These are phyloP conservation scores for Phytophthora litchii DNA, from an alignment of 352 stramenopile species.

Conservation along the genomic window DNA sequence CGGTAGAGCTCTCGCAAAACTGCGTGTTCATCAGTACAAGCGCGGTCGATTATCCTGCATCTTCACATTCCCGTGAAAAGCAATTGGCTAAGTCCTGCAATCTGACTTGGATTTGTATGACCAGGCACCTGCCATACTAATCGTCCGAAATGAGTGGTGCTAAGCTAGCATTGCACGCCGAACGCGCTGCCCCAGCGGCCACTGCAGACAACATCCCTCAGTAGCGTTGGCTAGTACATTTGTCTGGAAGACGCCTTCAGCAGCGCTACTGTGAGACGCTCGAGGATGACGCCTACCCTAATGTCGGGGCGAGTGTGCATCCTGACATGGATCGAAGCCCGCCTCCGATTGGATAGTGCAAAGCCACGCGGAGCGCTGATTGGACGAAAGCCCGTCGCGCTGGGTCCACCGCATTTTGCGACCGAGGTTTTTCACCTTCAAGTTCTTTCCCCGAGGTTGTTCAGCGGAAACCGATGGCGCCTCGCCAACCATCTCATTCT, in stretches of 20 bases:
- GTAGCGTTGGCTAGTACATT: not conserved
- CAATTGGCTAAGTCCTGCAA: not conserved
- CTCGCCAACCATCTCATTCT: slow-evolving; percentile 45
- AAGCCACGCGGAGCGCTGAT: slow-evolving; percentile 6
- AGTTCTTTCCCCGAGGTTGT: slow-evolving; percentile 39
- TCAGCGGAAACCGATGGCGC: slow-evolving; percentile 6
- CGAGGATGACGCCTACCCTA: slow-evolving; percentile 7
- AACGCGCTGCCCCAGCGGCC: slow-evolving; percentile 3
- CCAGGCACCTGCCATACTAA: not conserved
- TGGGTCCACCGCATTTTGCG: slow-evolving; percentile 22
- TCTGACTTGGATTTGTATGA: slow-evolving; percentile 3
- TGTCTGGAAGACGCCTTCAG: not conserved
- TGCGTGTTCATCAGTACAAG: slow-evolving; percentile 13
- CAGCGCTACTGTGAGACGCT: slow-evolving; percentile 9
- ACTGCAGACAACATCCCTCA: not conserved
- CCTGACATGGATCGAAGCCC: slow-evolving; percentile 5
- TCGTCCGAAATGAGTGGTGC: slow-evolving; percentile 22
- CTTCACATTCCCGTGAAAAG: not conserved
- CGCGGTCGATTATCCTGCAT: slow-evolving; percentile 10
- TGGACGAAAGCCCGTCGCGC: slow-evolving; percentile 32
- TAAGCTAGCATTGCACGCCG: slow-evolving; percentile 16
- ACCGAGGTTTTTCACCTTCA: slow-evolving; percentile 32
- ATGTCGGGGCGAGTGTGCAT: slow-evolving; percentile 5
- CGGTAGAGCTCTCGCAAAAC: not conserved
- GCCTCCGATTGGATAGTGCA: slow-evolving; percentile 8